These are phyloP conservation scores for Cerioporus squamosus DNA, from an alignment of 1,284 basidiomycete species.

Conservation along the genomic window DNA sequence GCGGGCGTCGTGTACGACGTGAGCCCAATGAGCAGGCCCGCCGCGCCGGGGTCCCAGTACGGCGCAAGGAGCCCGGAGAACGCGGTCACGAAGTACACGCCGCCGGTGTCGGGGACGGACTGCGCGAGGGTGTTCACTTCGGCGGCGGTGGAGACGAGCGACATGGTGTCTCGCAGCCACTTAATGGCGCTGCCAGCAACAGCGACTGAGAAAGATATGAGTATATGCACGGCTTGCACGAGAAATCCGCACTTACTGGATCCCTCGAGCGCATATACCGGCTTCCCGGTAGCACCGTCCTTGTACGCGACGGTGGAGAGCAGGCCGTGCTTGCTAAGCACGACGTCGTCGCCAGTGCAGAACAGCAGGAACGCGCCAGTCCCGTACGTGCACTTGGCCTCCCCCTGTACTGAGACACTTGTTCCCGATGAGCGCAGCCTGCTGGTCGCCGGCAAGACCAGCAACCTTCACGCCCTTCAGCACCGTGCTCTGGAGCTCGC, in stretches of 20 bases:
- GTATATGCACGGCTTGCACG: background rate
- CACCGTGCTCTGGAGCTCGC: constrained; percentile 69
- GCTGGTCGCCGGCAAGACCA: constrained; percentile 95
- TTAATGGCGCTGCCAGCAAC: constrained; percentile 96
- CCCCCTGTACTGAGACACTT: constrained; percentile 86
- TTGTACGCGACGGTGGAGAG: constrained; percentile 96
- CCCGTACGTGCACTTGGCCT: constrained; percentile 95
- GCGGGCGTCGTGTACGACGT: constrained; percentile 93
- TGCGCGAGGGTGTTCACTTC: constrained; percentile 90
- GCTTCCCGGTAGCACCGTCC: constrained; percentile 77
- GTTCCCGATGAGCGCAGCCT: constrained; percentile 95
- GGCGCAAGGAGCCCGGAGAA: constrained; percentile 93
- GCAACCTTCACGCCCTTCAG: constrained; percentile 85
- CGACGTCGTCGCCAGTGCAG: constrained; percentile 88
- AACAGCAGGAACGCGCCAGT: constrained; percentile 97
- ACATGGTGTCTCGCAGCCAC: constrained; percentile 94
- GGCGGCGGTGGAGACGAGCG: constrained; percentile 77
- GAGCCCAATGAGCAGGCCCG: constrained; percentile 84
- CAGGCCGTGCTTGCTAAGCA: constrained; percentile 86
- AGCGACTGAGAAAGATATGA: constrained; percentile 60
- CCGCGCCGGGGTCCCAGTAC: constrained; percentile 90
- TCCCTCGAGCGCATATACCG: constrained; percentile 94
- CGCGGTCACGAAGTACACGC: constrained; percentile 97
- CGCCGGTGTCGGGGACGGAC: constrained; percentile 81
- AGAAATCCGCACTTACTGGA: constrained; percentile 62